A percentile compares a stretch with the other conserved stretches of the same genome.
phyloP scores from a whole-genome alignment of 371 early-diverging fungal genomes.

The Mucor piriformis region DNA sequence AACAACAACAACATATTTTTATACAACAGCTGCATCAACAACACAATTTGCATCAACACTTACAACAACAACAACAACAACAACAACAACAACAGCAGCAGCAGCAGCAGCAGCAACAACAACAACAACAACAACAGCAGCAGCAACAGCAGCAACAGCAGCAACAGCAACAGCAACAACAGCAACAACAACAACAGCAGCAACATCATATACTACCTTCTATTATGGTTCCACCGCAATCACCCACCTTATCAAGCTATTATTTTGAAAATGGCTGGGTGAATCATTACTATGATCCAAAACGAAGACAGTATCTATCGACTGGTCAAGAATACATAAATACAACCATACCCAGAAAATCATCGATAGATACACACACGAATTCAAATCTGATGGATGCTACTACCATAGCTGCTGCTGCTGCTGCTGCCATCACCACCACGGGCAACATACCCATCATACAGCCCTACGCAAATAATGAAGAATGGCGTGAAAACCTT shows the following conservation, averaged over 20 bases:
- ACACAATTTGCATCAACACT: constrained; percentile 5
- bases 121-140: constrained; percentile 1
- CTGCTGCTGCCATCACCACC: constrained; percentile 31
- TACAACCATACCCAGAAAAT: not conserved
- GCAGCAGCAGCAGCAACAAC: not conserved
- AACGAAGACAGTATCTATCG: constrained; percentile 44
- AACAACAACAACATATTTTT: constrained; percentile 24
- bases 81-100: constrained; percentile 13
- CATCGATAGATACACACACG: not conserved
- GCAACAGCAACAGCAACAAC: constrained; percentile 18
- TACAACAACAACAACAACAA: constrained; percentile 8
- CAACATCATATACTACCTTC: constrained; percentile 28
- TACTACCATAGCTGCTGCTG: constrained; percentile 37
- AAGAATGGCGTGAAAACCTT: constrained; percentile 62
- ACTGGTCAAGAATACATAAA: constrained; percentile 22
- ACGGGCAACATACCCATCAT: constrained; percentile 22
- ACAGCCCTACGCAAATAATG: constrained; percentile 18
- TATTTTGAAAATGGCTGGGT: constrained; percentile 55
- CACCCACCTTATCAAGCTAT: constrained; percentile 53
- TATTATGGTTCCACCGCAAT: constrained; percentile 56
- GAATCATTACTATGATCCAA: constrained; percentile 49
- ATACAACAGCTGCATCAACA: constrained; percentile 18
- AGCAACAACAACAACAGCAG: constrained; percentile 9
- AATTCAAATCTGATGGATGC: constrained; percentile 26
- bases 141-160: constrained; percentile 23